Conservation (phyloP, 2,329 filamentous ascomycete genomes). For the Penicillium sclerotigenum region DNA sequence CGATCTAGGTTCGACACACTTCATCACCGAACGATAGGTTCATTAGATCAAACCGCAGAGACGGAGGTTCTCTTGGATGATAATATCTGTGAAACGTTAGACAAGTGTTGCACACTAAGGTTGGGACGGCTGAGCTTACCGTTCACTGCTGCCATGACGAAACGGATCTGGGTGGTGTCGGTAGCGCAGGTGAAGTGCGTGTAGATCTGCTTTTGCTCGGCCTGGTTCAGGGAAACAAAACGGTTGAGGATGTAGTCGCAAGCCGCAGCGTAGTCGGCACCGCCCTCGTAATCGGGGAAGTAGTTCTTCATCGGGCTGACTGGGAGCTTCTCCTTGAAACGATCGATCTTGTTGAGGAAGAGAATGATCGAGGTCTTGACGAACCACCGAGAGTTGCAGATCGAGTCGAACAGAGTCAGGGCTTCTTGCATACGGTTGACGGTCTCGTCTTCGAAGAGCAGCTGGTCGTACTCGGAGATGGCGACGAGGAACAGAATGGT, state of each 20-base stretch:
- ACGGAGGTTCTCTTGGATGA: constrained; percentile 98
- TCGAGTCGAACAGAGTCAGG: constrained; percentile 67
- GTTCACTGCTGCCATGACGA: constrained; percentile 99
- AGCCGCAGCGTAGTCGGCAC: constrained; percentile 89
- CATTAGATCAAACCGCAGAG: constrained; percentile 92
- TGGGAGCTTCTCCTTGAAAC: constrained; percentile 71
- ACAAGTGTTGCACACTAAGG: neutral
- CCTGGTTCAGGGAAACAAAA: constrained; percentile 97
- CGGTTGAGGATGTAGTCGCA: constrained; percentile 99
- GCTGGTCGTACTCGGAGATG: constrained; percentile 95
- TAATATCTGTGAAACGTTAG: constrained; percentile 70
- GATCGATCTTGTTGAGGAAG: constrained; percentile 72
- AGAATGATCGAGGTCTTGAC: constrained; percentile 70
- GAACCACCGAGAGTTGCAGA: constrained; percentile 71
- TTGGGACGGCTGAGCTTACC: constrained; percentile 55
- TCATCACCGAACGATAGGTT: constrained; percentile 27
- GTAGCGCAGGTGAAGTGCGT: constrained; percentile 99
- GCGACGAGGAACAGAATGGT: constrained; percentile 95
- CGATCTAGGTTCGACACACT: constrained; percentile 33
- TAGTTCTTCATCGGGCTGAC: constrained; percentile 73
- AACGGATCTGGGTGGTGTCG: constrained; percentile 97
- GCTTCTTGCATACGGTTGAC: constrained; percentile 77
- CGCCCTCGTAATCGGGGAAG: constrained; percentile 78
- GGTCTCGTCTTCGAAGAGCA: constrained; percentile 93
- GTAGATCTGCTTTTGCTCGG: constrained; percentile 99